Conservation (phyloP, 2,329 filamentous ascomycete genomes). For the Fusarium secorum region DNA sequence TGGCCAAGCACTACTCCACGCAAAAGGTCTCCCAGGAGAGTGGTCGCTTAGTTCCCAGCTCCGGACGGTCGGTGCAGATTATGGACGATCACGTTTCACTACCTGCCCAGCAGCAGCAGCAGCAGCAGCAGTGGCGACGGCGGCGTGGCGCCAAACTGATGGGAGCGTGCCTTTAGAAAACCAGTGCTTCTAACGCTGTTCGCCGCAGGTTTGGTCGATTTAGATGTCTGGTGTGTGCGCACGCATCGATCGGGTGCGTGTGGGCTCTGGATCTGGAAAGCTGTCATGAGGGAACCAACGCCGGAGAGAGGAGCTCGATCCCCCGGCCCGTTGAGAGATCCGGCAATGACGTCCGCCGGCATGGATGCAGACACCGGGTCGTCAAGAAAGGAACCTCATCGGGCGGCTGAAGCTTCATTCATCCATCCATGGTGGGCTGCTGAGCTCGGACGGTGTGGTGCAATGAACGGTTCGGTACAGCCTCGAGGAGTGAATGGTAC, state of each 20-base stretch:
- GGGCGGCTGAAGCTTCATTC: slow-evolving; percentile 6
- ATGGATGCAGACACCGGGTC: slow-evolving; percentile 21
- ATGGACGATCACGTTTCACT: slow-evolving; percentile 15
- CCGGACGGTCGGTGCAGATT: slow-evolving; percentile 22
- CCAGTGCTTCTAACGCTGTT: slow-evolving; percentile 16
- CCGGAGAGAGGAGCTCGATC: slow-evolving; percentile 27
- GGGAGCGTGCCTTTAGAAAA: slow-evolving; percentile 14
- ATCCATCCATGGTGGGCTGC: slow-evolving; percentile 2
- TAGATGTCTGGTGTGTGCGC: slow-evolving; percentile 24
- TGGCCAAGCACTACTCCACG: not conserved
- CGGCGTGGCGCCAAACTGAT: slow-evolving; percentile 16
- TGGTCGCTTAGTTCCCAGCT: slow-evolving; percentile 12
- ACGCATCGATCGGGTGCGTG: slow-evolving; percentile 35
- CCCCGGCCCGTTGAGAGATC: slow-evolving; percentile 33
- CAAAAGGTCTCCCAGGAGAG: slow-evolving; percentile 16
- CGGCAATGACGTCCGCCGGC: slow-evolving; percentile 29
- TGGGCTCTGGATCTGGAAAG: slow-evolving; percentile 34
- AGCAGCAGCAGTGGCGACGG: slow-evolving; percentile 2
- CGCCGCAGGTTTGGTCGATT: slow-evolving; percentile 23
- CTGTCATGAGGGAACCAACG: slow-evolving; percentile 36
- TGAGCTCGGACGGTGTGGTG: slow-evolving; percentile 30
- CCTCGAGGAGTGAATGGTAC: slow-evolving; percentile 12
- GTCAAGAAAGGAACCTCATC: slow-evolving; percentile 12
- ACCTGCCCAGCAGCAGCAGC: not conserved
- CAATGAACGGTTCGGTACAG: slow-evolving; percentile 17